Evolutionary conservation across 2,329 filamentous ascomycete species (phyloP).

Genomic region (Diaporthe capsici): DNA sequence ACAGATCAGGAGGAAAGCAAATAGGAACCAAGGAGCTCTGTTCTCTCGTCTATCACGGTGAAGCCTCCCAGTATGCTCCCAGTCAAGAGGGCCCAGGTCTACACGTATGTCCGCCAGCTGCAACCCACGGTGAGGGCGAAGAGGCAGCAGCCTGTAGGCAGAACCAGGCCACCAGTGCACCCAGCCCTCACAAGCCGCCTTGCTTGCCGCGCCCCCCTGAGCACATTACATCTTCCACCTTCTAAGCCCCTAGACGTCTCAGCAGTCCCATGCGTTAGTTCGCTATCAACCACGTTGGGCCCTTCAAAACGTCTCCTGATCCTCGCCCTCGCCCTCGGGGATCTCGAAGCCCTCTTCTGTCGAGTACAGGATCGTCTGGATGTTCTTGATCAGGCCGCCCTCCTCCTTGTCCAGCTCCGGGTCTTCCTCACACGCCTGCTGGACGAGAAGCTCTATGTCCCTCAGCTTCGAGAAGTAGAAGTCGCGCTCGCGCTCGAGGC

Average conservation of each 20-base stretch:
- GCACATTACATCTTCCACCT: constrained; percentile 24
- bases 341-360: constrained; percentile 96
- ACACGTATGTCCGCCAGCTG: neutral
- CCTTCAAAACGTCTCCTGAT: constrained; percentile 81
- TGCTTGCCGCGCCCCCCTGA: neutral
- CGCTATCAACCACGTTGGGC: neutral
- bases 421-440: constrained; percentile 92
- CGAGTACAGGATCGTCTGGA: constrained; percentile 96
- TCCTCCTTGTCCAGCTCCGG: constrained; percentile 96
- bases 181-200: constrained; percentile 9
- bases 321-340: constrained; percentile 83
- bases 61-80: constrained; percentile 3
- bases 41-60: constrained; percentile 35
- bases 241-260: neutral
- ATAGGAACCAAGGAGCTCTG: neutral
- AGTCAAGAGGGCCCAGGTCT: constrained; percentile 3
- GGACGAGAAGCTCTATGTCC: constrained; percentile 95
- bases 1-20: neutral
- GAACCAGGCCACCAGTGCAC: constrained; percentile 1
- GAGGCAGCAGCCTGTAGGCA: neutral
- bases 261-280: neutral
- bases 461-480: constrained; percentile 99
- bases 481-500: constrained; percentile 94
- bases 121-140: neutral
- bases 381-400: constrained; percentile 92